Evolutionary conservation across 179 eudicot genomes (phyloP), one percentile per base, ranked within the genome.

Genomic region (Spinacia oleracea): DNA sequence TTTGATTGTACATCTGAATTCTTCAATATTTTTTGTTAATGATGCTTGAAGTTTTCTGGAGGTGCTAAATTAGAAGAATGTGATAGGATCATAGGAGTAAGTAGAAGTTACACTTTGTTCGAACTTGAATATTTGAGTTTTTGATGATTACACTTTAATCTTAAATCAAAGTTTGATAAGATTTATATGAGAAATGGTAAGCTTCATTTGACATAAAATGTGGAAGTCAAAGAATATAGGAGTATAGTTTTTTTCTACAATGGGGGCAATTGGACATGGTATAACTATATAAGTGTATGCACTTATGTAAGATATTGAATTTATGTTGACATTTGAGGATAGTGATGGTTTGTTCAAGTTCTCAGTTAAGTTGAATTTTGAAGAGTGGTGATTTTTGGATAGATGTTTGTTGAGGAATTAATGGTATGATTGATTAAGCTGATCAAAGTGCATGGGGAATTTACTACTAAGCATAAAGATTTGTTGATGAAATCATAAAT

Each of bases 341-440:
- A 58, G 70, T n/a, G 58, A 56, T 58, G 31, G 50, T 35, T 72
- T 20, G 35, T 78, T 78, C n/a, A 58, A 58, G 69, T 43, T 60
- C 6, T 10, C 4, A 38, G 55, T 72, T 16, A 73, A 3, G 31
- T 1, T 76, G 21, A 48, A 66, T 38, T 66, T 32, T 7, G 50
- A 15, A 16, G 45, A 27, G 34, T 50, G 12, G 62, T 72, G 27
- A 31, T 16, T 15, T 16, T 50, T 20, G 9, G 60, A n/a, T 51
- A 31, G 62, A 32, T 51, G 62, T 72, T 18, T 25, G 21, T 34
- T 64, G 16, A 64, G 42, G n/a, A 64, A 11, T 4, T 38, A 1
- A 66, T 32, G 38, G 48, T 66, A 21, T 66, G 71, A 66, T 38
- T 15, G 14, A 1, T 66, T 1, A 64, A 62, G 35, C 35, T 62